A percentile compares a stretch with the other conserved stretches of the same genome.
These are phyloP conservation scores for Plasmodium inui DNA, from an alignment of 169 alveolate species.

Conservation along the genomic window DNA sequence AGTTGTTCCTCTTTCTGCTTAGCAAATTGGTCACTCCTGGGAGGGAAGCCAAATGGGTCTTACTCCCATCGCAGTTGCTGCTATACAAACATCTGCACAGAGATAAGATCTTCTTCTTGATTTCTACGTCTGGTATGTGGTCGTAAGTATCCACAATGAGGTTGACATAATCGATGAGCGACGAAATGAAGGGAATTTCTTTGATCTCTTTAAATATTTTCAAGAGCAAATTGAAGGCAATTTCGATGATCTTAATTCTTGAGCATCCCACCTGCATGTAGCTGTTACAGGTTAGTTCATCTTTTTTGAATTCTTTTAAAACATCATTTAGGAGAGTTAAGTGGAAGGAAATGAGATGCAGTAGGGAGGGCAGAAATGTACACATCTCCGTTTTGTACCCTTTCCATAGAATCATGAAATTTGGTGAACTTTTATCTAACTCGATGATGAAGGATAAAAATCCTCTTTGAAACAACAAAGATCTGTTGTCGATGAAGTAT, in stretches of 20 bases:
- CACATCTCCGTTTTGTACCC: conserved; percentile 10
- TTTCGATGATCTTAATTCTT: conserved; percentile 41
- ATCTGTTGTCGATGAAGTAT: neutral
- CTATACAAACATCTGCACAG: conserved; percentile 12
- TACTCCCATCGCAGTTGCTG: neutral
- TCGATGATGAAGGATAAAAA: conserved; percentile 49
- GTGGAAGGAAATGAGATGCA: conserved; percentile 27
- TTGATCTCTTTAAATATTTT: neutral
- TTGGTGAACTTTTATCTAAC: conserved; percentile 4
- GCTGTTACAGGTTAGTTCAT: neutral
- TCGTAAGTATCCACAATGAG: conserved; percentile 17
- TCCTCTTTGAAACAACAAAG: conserved; percentile 35
- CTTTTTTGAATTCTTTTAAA: conserved; percentile 10
- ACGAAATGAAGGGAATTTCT: neutral
- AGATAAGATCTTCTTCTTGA: conserved; percentile 37
- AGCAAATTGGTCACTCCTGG: neutral
- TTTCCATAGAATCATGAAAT: conserved; percentile 48
- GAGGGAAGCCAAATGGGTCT: neutral
- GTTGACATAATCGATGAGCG: neutral
- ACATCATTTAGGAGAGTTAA: conserved; percentile 12
- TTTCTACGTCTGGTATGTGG: conserved; percentile 56
- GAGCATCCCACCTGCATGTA: conserved; percentile 40
- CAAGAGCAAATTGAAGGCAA: conserved; percentile 26
- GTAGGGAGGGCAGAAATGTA: conserved; percentile 9
- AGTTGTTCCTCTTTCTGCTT: conserved; percentile 33